Conservation (phyloP, 495 filamentous ascomycete genomes). For the Choiromyces venosus region DNA sequence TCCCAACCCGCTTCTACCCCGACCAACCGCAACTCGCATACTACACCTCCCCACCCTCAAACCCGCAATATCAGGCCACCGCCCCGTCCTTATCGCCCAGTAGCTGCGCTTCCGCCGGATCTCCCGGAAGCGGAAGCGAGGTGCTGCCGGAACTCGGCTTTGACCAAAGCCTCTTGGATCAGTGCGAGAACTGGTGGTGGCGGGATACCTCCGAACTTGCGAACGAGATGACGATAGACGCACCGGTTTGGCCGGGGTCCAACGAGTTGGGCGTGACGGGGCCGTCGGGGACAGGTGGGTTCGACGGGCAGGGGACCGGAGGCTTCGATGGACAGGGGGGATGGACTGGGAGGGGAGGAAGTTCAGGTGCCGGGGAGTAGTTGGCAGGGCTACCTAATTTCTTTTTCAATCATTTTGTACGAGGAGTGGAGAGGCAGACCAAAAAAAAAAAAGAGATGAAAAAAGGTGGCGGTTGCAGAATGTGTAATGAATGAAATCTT, state of each 20-base stretch:
- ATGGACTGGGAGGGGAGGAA: not conserved
- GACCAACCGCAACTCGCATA: not conserved
- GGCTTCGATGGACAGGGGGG: too few species aligned
- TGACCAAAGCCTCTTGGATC: not conserved
- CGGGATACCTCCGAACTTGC: not conserved
- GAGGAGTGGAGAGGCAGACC: not conserved
- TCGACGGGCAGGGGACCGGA: not conserved
- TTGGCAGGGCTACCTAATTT: not conserved
- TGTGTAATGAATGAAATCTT: not conserved
- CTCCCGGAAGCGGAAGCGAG: not conserved
- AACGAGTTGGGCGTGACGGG: not conserved
- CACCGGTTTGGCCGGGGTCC: not conserved
- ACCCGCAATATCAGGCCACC: not conserved
- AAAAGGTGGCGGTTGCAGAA: not conserved
- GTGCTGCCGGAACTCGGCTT: not conserved
- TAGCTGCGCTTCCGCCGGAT: not conserved
- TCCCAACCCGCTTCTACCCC: not conserved
- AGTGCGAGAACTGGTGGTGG: not conserved
- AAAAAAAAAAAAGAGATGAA: not conserved
- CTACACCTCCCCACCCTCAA: not conserved
- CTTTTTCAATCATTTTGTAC: not conserved
- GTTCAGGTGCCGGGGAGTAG: not conserved
- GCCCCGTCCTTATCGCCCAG: not conserved
- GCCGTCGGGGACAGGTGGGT: not conserved
- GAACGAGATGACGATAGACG: not conserved